phyloP scores from a whole-genome alignment of 169 alveolate species.

The Cyclospora cayetanensis region DNA sequence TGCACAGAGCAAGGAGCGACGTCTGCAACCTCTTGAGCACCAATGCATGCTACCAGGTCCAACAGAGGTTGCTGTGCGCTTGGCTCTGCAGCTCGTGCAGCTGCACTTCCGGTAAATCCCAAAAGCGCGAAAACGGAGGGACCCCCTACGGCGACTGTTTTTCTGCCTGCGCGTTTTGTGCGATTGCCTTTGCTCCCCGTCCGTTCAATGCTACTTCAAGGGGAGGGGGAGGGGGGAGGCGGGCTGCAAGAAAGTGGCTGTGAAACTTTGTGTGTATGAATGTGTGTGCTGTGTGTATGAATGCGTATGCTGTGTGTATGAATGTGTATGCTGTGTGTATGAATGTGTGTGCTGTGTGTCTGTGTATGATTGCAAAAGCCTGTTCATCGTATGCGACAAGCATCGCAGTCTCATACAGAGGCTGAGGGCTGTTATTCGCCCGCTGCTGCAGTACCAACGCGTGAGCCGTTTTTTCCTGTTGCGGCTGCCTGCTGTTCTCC shows the following conservation, averaged over 20 bases:
- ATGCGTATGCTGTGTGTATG: too few species aligned
- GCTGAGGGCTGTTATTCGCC: not conserved
- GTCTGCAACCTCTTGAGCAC: not conserved
- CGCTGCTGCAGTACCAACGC: constrained; percentile 15
- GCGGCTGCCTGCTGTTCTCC: not conserved
- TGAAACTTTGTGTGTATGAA: too few species aligned
- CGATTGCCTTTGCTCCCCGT: not conserved
- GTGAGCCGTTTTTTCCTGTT: not conserved
- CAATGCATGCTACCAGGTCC: not conserved
- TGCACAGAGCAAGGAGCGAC: not conserved
- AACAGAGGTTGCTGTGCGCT: constrained; percentile 23
- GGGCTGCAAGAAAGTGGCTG: too few species aligned
- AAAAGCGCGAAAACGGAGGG: not conserved
- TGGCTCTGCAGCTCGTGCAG: constrained; percentile 60
- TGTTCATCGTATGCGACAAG: not conserved
- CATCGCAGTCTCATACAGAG: not conserved
- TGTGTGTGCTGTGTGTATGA: too few species aligned
- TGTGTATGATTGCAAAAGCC: not conserved
- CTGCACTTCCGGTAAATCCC: constrained; percentile 29
- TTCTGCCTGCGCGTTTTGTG: not conserved
- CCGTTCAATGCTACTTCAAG: not conserved
- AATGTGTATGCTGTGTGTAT: too few species aligned
- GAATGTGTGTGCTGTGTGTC: too few species aligned
- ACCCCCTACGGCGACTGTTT: not conserved
- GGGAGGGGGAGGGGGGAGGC: too few species aligned